Percentiles rank a stretch among this genome's conserved stretches.
These are phyloP conservation scores for Sherardia arvensis DNA, from an alignment of 257 asterid species.

Conservation along the genomic window DNA sequence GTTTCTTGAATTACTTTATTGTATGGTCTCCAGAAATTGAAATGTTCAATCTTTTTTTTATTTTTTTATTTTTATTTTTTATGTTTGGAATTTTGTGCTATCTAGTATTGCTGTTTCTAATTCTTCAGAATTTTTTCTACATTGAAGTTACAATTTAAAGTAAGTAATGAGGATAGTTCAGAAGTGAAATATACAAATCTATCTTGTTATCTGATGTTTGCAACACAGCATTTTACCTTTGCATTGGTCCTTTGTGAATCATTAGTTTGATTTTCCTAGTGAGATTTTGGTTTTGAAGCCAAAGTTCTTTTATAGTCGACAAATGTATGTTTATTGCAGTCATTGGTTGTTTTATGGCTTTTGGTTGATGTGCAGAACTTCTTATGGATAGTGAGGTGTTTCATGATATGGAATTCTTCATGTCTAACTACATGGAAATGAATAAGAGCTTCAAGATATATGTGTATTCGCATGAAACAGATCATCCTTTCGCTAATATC, in stretches of 20 bases:
- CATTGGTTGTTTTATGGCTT: constrained; percentile 1
- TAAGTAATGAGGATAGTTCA: too few species aligned
- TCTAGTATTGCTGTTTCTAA: too few species aligned
- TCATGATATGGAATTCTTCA: constrained; percentile 56
- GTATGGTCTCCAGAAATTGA: background rate
- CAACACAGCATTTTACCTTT: background rate
- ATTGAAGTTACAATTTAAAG: too few species aligned
- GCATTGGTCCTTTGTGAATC: background rate
- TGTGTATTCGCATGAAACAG: constrained; percentile 52
- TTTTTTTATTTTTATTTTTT: too few species aligned
- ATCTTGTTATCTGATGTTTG: background rate
- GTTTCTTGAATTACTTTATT: background rate
- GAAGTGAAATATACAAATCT: background rate
- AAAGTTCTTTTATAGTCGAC: too few species aligned
- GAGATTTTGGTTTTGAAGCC: background rate
- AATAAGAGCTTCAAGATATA: constrained; percentile 52
- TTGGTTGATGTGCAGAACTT: constrained; percentile 28
- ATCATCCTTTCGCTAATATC: constrained; percentile 60
- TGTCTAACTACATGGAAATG: constrained; percentile 61
- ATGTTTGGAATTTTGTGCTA: too few species aligned
- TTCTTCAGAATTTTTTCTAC: too few species aligned
- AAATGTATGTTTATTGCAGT: constrained; percentile 8
- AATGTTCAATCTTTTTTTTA: background rate
- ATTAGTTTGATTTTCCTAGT: background rate
- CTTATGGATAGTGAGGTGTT: constrained; percentile 32